phyloP scores from a whole-genome alignment of 352 stramenopile species.

The Globisporangium heterothallicum region DNA sequence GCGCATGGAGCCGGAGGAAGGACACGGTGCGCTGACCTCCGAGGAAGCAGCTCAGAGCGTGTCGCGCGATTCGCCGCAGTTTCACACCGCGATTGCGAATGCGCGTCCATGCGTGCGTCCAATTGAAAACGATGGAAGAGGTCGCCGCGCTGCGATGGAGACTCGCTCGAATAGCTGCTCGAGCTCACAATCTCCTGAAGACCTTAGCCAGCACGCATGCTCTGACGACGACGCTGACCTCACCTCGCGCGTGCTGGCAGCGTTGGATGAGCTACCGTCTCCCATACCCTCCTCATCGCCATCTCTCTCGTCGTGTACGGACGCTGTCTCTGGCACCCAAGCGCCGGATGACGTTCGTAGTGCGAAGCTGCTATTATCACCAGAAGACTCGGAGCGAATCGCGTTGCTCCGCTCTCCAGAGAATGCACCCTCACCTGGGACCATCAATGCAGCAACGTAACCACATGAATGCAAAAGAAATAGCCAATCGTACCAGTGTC shows the following conservation, averaged over 20 bases:
- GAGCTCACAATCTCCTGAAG: conserved; percentile 21
- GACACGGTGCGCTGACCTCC: not conserved
- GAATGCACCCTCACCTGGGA: not conserved
- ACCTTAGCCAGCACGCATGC: conserved; percentile 1
- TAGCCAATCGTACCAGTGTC: not conserved
- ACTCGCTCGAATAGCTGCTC: conserved; percentile 30
- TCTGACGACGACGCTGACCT: conserved; percentile 52
- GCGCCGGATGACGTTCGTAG: not conserved
- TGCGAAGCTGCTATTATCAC: conserved; percentile 5
- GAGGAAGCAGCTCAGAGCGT: too few species aligned
- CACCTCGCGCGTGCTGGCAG: conserved; percentile 48
- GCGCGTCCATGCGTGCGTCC: conserved; percentile 56
- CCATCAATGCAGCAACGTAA: too few species aligned
- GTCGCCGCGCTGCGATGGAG: conserved; percentile 7
- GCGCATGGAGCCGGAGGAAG: conserved; percentile 7
- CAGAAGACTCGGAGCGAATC: conserved; percentile 3
- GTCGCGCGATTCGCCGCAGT: too few species aligned
- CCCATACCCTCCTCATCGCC: not conserved
- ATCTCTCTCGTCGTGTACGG: not conserved
- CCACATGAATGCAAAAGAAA: too few species aligned
- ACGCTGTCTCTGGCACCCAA: conserved; percentile 4
- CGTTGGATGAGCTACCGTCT: conserved; percentile 35
- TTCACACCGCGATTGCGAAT: conserved; percentile 48
- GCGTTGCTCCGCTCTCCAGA: conserved; percentile 5
- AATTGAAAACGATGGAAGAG: conserved; percentile 27